Evolutionary conservation across 345 rosid genomes (phyloP).

Genomic region (Populus euphratica): DNA sequence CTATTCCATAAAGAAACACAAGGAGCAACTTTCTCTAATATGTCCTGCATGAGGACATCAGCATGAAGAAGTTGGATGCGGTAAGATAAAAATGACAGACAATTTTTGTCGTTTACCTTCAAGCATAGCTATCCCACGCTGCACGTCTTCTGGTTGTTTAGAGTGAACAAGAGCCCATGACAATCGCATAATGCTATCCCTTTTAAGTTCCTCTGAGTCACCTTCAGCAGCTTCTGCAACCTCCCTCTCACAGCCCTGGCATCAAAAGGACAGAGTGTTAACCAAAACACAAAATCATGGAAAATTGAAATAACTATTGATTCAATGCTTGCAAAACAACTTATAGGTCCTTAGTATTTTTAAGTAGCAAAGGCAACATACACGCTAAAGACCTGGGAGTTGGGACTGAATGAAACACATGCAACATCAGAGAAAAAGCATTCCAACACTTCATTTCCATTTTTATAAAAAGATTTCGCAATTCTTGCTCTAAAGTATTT

Average conservation of each 20-base stretch:
- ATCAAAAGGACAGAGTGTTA: neutral
- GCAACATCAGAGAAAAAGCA: neutral
- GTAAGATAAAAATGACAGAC: neutral
- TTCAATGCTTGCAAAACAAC: neutral
- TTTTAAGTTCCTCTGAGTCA: conserved; percentile 43
- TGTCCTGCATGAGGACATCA: neutral
- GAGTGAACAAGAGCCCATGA: conserved; percentile 94
- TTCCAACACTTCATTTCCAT: neutral
- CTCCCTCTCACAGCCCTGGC: conserved; percentile 76
- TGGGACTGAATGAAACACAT: neutral
- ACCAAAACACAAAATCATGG: neutral
- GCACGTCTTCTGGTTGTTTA: conserved; percentile 49
- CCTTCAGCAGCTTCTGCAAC: conserved; percentile 54
- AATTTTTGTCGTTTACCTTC: conserved; percentile 41
- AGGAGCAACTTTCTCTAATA: neutral
- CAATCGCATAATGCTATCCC: conserved; percentile 59
- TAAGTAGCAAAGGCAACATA: neutral
- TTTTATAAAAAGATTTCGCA: neutral
- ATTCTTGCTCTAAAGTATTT: neutral
- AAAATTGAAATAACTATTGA: neutral
- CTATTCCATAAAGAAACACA: neutral
- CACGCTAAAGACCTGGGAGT: neutral
- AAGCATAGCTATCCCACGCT: conserved; percentile 86
- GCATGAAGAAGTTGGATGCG: neutral
- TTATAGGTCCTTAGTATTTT: neutral